These are phyloP conservation scores for Athelia psychrophila DNA, from an alignment of 1,284 basidiomycete genomes.

Conservation along the genomic window DNA sequence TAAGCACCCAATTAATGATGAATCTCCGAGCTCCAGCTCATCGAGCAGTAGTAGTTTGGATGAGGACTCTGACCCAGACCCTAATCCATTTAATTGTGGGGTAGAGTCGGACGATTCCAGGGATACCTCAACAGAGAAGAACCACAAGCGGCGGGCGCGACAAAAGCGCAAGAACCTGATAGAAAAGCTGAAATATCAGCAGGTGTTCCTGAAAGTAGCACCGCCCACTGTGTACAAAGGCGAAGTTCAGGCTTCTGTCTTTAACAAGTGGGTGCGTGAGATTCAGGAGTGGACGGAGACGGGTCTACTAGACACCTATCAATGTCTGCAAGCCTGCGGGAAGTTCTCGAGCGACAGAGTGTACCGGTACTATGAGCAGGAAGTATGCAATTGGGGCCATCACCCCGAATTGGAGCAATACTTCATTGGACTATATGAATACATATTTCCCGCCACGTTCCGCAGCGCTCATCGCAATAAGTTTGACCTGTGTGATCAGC, in stretches of 20 bases:
- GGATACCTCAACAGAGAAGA: too few relatives aligned
- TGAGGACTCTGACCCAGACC: too few relatives aligned
- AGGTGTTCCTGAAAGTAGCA: slow-evolving; percentile 5
- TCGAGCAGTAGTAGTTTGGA: too few relatives aligned
- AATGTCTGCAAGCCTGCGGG: neutral
- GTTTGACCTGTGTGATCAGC: slow-evolving; percentile 3
- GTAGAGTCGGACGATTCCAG: too few relatives aligned
- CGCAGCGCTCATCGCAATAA: slow-evolving; percentile 4
- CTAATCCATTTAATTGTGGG: too few relatives aligned
- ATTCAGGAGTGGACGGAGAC: neutral
- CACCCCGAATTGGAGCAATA: neutral
- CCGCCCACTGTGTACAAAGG: neutral
- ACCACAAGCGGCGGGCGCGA: too few relatives aligned
- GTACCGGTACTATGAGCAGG: neutral
- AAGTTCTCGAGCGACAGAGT: neutral
- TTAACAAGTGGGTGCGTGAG: slow-evolving; percentile 7
- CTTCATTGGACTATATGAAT: slow-evolving; percentile 6
- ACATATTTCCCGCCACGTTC: slow-evolving; percentile 5
- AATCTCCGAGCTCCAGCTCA: too few relatives aligned
- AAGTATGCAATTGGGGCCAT: neutral
- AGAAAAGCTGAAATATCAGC: slow-evolving; percentile 5
- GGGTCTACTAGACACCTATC: neutral
- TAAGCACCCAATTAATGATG: too few relatives aligned
- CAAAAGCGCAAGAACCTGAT: neutral
- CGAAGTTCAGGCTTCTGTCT: neutral